Percentiles rank a stretch among this genome's conserved stretches.
Conservation (phyloP, 306 rosid species). For the Cicer judaicum region DNA sequence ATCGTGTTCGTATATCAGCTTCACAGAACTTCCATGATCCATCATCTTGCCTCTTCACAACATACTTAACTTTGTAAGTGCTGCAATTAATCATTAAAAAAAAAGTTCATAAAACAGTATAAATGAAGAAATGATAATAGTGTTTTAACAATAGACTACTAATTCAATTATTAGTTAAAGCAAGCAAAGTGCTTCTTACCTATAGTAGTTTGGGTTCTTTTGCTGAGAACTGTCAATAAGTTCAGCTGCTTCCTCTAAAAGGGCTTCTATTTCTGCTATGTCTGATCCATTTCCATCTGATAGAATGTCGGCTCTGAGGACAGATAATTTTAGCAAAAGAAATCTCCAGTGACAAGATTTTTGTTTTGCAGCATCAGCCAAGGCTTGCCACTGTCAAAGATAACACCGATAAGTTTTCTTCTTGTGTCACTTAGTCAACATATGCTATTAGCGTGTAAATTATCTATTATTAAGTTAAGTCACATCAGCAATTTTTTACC, state of each 20-base stretch:
- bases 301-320: slow-evolving; percentile 82
- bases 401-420: slow-evolving; percentile 35
- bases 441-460: not conserved
- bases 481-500: not conserved
- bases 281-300: slow-evolving; percentile 69
- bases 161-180: not conserved
- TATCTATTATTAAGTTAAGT: not conserved
- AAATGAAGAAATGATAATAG: slow-evolving; percentile 6
- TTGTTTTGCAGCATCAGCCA: slow-evolving; percentile 87
- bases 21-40: slow-evolving; percentile 98
- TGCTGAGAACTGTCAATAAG: slow-evolving; percentile 71
- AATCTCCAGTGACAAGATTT: slow-evolving; percentile 91
- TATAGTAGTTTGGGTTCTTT: slow-evolving; percentile 83
- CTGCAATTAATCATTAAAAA: slow-evolving; percentile 58
- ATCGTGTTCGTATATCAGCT: slow-evolving; percentile 64
- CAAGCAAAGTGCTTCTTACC: slow-evolving; percentile 52
- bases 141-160: slow-evolving; percentile 15
- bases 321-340: slow-evolving; percentile 78
- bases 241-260: slow-evolving; percentile 96
- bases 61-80: slow-evolving; percentile 81
- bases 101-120: slow-evolving; percentile 3
- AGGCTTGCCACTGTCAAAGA: slow-evolving; percentile 77
- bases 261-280: slow-evolving; percentile 81
- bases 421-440: not conserved
- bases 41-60: slow-evolving; percentile 75